These are phyloP conservation scores for Umbilicaria muhlenbergii DNA, from an alignment of 495 filamentous ascomycete species.

Conservation along the genomic window DNA sequence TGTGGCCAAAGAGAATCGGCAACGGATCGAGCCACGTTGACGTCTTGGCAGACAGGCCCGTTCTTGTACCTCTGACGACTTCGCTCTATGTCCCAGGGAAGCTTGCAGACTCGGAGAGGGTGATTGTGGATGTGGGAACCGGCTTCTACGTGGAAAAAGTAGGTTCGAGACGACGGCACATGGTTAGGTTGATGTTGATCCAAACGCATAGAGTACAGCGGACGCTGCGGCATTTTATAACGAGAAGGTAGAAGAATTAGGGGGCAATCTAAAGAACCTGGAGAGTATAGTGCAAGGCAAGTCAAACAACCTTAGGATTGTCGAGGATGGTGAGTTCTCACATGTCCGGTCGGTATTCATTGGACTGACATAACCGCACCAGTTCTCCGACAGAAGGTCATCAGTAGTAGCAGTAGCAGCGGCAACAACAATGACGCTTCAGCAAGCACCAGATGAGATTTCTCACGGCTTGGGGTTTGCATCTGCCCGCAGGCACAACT, in stretches of 20 bases:
- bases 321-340: slow-evolving; percentile 62
- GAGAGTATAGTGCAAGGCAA: slow-evolving; percentile 79
- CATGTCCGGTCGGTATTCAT: too few species aligned
- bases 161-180: slow-evolving; percentile 1
- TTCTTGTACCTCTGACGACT: slow-evolving; percentile 82
- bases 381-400: slow-evolving; percentile 47
- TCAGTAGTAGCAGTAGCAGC: slow-evolving; percentile 1
- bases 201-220: slow-evolving; percentile 34
- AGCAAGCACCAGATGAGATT: too few species aligned
- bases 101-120: slow-evolving; percentile 58
- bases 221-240: slow-evolving; percentile 78
- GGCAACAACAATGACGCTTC: too few species aligned
- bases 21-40: not conserved
- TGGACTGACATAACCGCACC: not conserved
- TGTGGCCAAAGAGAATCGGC: not conserved
- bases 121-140: slow-evolving; percentile 90
- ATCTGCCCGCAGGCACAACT: too few species aligned
- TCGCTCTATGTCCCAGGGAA: slow-evolving; percentile 85
- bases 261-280: slow-evolving; percentile 62
- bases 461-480: too few species aligned
- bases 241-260: slow-evolving; percentile 66
- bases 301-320: slow-evolving; percentile 63
- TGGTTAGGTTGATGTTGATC: not conserved
- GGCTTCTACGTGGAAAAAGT: slow-evolving; percentile 97
- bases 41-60: slow-evolving; percentile 34